A percentile compares a stretch with the other conserved stretches of the same genome.
Conservation (phyloP, 495 filamentous ascomycete genomes). For the Aspergillus sparsus region DNA sequence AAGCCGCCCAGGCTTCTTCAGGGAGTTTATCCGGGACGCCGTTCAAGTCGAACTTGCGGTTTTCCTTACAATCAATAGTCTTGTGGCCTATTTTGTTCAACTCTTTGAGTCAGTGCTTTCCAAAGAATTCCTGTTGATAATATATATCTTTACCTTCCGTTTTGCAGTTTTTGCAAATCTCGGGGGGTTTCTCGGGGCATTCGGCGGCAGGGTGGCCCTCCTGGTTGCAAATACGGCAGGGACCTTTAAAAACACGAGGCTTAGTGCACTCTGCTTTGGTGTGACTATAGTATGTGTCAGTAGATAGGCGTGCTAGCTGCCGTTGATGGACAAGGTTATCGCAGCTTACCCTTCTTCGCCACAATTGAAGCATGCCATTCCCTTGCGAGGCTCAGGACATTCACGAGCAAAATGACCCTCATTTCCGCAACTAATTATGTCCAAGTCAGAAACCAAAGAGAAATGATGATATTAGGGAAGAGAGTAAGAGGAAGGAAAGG, state of each 20-base stretch:
- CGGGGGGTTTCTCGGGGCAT: conserved; percentile 66
- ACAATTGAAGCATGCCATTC: conserved; percentile 75
- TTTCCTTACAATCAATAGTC: conserved; percentile 63
- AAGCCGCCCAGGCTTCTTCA: conserved; percentile 69
- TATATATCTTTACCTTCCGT: conserved; percentile 57
- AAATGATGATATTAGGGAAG: too few species aligned
- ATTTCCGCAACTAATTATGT: conserved; percentile 50
- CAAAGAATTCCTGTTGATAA: conserved; percentile 3
- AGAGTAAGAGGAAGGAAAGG: too few species aligned
- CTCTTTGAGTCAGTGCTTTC: conserved; percentile 3
- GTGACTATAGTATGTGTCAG: conserved; percentile 46
- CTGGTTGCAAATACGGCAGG: conserved; percentile 71
- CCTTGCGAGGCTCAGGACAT: conserved; percentile 53
- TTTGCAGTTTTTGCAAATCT: conserved; percentile 74
- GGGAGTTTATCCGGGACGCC: conserved; percentile 57
- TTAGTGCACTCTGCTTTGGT: conserved; percentile 69
- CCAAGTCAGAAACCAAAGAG: not conserved
- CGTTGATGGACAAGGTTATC: not conserved
- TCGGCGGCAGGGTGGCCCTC: conserved; percentile 70
- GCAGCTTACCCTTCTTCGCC: conserved; percentile 65
- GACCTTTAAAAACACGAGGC: conserved; percentile 63
- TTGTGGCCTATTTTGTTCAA: conserved; percentile 57
- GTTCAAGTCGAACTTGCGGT: conserved; percentile 66
- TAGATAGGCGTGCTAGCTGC: conserved; percentile 13
- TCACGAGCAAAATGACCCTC: conserved; percentile 59